phyloP scores from a whole-genome alignment of 139 green algal species.

The Volvox africanus region DNA sequence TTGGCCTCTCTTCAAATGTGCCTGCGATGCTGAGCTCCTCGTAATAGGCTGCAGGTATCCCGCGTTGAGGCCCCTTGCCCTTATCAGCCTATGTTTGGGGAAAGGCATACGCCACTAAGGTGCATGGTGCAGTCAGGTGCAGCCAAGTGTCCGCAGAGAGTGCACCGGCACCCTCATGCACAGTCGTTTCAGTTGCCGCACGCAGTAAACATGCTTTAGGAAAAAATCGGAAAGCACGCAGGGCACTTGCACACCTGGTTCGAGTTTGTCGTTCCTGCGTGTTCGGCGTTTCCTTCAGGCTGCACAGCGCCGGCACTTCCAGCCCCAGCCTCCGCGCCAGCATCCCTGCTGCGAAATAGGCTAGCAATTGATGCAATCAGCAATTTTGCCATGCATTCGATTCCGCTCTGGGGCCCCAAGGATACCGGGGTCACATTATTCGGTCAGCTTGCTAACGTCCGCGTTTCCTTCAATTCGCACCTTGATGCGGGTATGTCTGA shows the following conservation, averaged over 20 bases:
- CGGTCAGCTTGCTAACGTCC: background rate
- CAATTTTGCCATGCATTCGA: background rate
- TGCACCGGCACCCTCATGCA: background rate
- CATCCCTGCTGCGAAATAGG: background rate
- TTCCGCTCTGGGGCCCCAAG: background rate
- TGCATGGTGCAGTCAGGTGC: background rate
- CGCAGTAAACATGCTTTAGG: no score
- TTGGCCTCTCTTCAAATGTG: background rate
- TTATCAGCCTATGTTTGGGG: background rate
- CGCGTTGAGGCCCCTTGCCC: constrained; percentile 1
- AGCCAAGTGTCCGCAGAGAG: background rate
- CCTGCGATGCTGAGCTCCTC: constrained; percentile 23
- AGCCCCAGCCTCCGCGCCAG: background rate
- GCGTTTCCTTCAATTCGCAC: background rate
- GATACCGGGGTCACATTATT: background rate
- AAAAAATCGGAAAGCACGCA: background rate
- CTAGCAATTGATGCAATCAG: background rate
- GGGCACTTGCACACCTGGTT: background rate
- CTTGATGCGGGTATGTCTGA: background rate
- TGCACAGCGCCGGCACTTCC: background rate
- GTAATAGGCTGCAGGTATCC: constrained; percentile 37
- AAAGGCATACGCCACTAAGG: background rate
- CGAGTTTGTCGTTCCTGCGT: background rate
- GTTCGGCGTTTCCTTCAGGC: background rate
- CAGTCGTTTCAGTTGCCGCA: background rate